Base-by-base conservation (phyloP, 176 grass and related monocot species). In the Juncus effusus region DNA sequence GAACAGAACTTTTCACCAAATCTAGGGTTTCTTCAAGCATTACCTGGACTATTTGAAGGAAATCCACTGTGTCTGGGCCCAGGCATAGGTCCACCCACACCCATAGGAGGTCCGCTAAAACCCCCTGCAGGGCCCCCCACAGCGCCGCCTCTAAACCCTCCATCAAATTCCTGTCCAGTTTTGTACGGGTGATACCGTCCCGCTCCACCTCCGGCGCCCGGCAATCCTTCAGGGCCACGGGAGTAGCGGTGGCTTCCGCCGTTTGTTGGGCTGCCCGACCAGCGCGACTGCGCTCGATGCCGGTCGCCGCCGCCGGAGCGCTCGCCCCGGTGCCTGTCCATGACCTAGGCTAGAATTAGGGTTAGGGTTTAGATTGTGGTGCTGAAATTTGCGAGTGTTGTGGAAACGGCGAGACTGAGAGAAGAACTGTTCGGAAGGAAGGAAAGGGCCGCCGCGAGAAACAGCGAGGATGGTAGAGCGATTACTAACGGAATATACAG, bases 261-360 rank as follows among this genome's bases (percentile, higher is more conserved):
- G 2, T 72, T 38, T 7, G 69, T 72, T 4, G 69, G 69, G 69
- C 69, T 72, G 13, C 69, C 69, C 2, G 69, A 72, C 69, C 69
- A 72, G 9, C 69, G 69, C 4, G 69, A 59, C 40, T 59, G 69
- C n/a, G 54, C 11, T 11, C 69, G 69, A 56, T 59, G 36, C 54
- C 69, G 55, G 54, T 72, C 69, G 53, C 19, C 19, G 19, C 19
- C 19, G 19, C 69, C 54, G 69, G 69, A 72, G 69, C 69, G 69
- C 54, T 72, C 67, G 12, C 67, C 69, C 69, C 69, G 69, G 54
- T 60, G 55, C 42, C 69, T 72, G 16, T 72, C 69, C 69, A 72
- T 72, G 12, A 9, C 3, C 5, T 56, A 40, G 44, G 44, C 2
- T 47, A 47, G 44, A 2, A 2, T 47, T 47, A 47, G 44, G 44